Evolutionary conservation across 768 basidiomycete genomes (phyloP), one percentile per base, ranked within the genome.

Genomic region (Cystobasidium tubakii): DNA sequence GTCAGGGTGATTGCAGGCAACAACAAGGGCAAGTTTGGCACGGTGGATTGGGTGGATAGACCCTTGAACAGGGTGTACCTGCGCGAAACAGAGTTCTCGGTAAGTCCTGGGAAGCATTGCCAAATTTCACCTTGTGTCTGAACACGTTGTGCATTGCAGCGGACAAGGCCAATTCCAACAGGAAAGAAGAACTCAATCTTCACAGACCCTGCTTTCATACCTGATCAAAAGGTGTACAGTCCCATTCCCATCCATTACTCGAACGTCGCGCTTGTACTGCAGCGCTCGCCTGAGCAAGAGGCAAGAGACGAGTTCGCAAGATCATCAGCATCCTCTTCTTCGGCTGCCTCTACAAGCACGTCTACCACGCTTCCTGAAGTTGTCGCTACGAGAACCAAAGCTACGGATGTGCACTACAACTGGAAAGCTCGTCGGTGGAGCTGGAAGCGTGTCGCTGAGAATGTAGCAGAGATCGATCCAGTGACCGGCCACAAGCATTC

Each of bases 1-100:
- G 77, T 78, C 23, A 75, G 71, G 34, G 53, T 78, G 33, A 62
- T 77, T 57, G 74, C 50, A 50, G 77, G 77, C n/a, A 50, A 43
- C n/a, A 21, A 33, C 15, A 78, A 77, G 73, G 72, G 67, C 36
- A 73, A 75, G 62, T 31, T 66, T 17, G 77, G 76, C 12, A 62
- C 73, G 7, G 75, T 78, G 13, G 74, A 76, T 9, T 43, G 60
- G 10, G 77, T 78, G 44, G 75, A 78, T 43, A 62, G 77, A n/a
- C 69, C 71, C 57, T 64, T 64, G 10, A 78, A 78, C 73, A 67
- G 73, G 23, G 75, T 78, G 53, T 77, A 55, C 27, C 53, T 78
- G 13, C 73, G 69, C 33, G 76, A 77, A 34, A 31, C 73, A n/a
- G 71, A 75, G 39, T 78, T 78, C 63, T 57, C 72, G 3, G 77